A percentile compares a stretch with the other conserved stretches of the same genome.
These are phyloP conservation scores for Syzygium grande DNA, from an alignment of 345 rosid genomes.

Conservation along the genomic window DNA sequence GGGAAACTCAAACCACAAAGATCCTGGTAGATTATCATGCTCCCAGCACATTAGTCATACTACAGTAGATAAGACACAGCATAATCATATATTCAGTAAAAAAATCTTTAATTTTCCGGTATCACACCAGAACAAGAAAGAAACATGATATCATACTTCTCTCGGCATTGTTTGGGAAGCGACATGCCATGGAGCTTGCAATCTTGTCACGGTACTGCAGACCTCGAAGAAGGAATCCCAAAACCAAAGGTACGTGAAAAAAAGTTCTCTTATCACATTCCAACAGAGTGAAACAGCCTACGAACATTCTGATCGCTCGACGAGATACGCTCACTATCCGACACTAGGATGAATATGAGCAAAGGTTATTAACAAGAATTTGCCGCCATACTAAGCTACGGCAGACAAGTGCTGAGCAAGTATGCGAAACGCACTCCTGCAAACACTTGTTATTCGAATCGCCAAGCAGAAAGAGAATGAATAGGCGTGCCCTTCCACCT, in stretches of 20 bases:
- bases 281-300: background rate
- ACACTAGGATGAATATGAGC: background rate
- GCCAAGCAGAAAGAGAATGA: constrained; percentile 23
- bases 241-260: background rate
- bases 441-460: background rate
- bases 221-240: background rate
- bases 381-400: background rate
- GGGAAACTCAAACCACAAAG: background rate
- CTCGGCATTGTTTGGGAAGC: background rate
- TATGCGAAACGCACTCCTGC: background rate
- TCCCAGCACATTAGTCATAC: background rate
- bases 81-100: background rate
- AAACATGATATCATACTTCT: background rate
- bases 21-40: fast-evolving
- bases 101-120: background rate
- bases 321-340: background rate
- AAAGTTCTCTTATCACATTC: background rate
- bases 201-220: background rate
- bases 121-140: fast-evolving
- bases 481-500: constrained; percentile 29
- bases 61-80: background rate
- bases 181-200: background rate
- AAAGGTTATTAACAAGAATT: background rate
- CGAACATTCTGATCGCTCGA: fast-evolving
- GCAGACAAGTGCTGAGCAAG: background rate